Percentiles rank a stretch among this genome's conserved stretches.
These are phyloP conservation scores for Fusarium nodosum DNA, from an alignment of 2,329 filamentous ascomycete species.

Conservation along the genomic window DNA sequence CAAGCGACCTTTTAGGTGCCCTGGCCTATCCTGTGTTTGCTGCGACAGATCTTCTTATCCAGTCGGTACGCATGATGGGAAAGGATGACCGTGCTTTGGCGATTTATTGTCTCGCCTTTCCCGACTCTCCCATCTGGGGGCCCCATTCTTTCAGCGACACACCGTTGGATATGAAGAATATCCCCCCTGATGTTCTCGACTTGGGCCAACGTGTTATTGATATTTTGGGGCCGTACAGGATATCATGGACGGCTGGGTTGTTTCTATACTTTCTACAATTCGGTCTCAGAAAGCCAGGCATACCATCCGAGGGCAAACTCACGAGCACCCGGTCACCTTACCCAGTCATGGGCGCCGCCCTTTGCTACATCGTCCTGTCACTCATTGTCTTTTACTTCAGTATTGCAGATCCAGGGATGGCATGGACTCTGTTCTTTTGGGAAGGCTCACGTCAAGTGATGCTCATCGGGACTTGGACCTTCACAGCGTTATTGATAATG, in stretches of 20 bases:
- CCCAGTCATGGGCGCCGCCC: neutral
- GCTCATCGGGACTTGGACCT: neutral
- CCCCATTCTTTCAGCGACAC: neutral
- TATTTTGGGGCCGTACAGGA: slow-evolving; percentile 2
- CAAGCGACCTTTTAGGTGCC: slow-evolving; percentile 18
- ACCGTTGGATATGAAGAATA: neutral
- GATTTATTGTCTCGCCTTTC: slow-evolving; percentile 10
- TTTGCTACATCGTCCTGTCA: neutral
- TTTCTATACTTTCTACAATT: neutral
- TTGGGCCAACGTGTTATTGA: slow-evolving; percentile 13
- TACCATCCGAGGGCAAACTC: neutral
- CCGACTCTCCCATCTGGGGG: neutral
- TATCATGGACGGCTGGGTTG: neutral
- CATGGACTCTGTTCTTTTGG: neutral
- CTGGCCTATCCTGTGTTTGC: slow-evolving; percentile 23
- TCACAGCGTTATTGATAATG: accelerated
- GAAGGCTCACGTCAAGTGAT: neutral
- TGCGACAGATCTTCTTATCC: slow-evolving; percentile 9
- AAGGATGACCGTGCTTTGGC: slow-evolving; percentile 5
- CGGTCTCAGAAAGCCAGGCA: neutral
- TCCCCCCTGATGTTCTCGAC: neutral
- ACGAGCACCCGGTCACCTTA: neutral
- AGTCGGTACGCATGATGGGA: slow-evolving; percentile 2
- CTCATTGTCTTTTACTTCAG: slow-evolving; percentile 15
- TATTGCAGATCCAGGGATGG: neutral